Evolutionary conservation across 371 early-diverging fungal species (phyloP).

Genomic region (Batkoa obscura): DNA sequence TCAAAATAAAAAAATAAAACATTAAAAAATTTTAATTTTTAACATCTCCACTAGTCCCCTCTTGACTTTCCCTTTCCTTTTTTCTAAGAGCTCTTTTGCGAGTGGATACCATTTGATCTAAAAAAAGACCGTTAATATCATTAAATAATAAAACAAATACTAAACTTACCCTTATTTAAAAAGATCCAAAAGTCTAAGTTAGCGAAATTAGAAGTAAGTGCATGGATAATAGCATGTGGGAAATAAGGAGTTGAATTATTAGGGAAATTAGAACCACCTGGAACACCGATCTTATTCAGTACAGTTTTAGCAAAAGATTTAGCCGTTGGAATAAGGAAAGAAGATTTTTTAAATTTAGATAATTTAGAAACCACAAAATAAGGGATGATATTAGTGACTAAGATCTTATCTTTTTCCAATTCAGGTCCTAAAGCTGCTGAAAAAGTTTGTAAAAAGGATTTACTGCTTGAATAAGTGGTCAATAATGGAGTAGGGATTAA

Average conservation of each 20-base stretch:
- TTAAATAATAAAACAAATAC: not conserved
- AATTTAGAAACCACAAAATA: slow-evolving; percentile 83
- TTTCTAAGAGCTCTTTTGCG: slow-evolving; percentile 1
- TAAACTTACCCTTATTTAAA: not conserved
- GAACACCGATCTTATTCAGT: slow-evolving; percentile 50
- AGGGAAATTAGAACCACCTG: slow-evolving; percentile 44
- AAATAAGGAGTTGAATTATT: slow-evolving; percentile 60
- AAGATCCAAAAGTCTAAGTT: slow-evolving; percentile 32
- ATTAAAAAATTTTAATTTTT: too few species aligned
- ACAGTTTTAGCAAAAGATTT: slow-evolving; percentile 57
- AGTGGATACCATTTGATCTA: not conserved
- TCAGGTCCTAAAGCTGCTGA: slow-evolving; percentile 80
- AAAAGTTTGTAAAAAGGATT: slow-evolving; percentile 82
- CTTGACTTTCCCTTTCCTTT: too few species aligned
- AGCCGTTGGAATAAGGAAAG: slow-evolving; percentile 60
- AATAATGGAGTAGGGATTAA: slow-evolving; percentile 72
- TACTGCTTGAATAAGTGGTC: slow-evolving; percentile 84
- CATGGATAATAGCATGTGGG: slow-evolving; percentile 59
- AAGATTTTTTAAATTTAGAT: slow-evolving; percentile 74
- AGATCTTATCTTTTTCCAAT: slow-evolving; percentile 43
- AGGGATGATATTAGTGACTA: slow-evolving; percentile 79
- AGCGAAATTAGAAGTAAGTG: slow-evolving; percentile 43
- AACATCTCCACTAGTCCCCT: too few species aligned
- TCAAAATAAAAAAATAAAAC: too few species aligned
- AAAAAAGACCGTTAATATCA: not conserved